Conservation (phyloP, 73 alveolate species). For the Blepharisma japonicum region DNA sequence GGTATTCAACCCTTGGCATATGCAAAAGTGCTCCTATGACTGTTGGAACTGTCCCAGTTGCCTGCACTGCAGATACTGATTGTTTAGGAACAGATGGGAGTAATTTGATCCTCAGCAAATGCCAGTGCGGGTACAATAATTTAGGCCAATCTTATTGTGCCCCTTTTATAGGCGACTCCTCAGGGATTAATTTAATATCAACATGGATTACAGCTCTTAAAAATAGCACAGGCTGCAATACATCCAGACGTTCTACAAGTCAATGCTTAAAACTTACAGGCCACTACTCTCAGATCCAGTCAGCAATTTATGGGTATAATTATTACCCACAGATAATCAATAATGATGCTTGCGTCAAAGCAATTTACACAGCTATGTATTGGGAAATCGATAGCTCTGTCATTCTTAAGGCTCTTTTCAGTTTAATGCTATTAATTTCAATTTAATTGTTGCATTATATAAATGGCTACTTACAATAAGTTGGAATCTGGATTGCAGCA, state of each 20-base stretch:
- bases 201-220: slow-evolving; percentile 12
- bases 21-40: slow-evolving; percentile 8
- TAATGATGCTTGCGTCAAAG: neutral
- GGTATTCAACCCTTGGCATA: neutral
- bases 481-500: no score
- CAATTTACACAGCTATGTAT: neutral
- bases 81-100: neutral
- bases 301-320: slow-evolving; percentile 8
- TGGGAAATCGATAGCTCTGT: neutral
- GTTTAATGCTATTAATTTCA: no score
- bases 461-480: no score
- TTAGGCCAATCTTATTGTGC: neutral
- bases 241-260: neutral
- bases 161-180: slow-evolving; percentile 20
- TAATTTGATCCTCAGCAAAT: neutral
- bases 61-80: neutral
- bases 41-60: neutral
- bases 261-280: neutral
- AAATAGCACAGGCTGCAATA: neutral
- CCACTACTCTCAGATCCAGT: neutral
- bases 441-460: no score
- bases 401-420: no score
- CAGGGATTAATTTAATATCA: neutral
- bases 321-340: neutral
- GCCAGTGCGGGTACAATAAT: neutral